Base-by-base conservation (phyloP, 2,329 filamentous ascomycete species). In the Xylogone sp. region DNA sequence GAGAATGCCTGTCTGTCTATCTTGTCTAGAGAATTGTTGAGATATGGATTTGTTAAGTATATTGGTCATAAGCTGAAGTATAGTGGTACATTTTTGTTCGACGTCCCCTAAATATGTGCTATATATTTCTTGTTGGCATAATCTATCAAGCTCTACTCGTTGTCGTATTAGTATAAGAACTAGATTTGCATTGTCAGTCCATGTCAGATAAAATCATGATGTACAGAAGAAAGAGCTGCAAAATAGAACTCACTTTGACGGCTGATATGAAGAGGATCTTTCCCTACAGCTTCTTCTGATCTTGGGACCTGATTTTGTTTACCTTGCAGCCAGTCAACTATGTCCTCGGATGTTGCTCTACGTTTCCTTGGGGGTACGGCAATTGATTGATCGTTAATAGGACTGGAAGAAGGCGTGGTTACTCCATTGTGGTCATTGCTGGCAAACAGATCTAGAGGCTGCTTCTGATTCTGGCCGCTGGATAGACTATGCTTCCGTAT, bases 1-100 rank as follows among this genome's bases (percentile, higher is more conserved):
- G 8, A 61, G 20, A 6, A 18, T 20, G 27, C 49, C 21, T 8
- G 29, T 52, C 42, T 54, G 50, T 18, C 12, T 39, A 18, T 39
- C n/a, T 9, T 18, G 34, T 7, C 4, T 18, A 5, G 13, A 16
- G 34, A 5, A 39, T 39, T 39, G 34, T 16, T 4, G 34, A 39
- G 34, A 39, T 4, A 39, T 39, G 13, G n/a, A 16, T 13, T 39
- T 39, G 10, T 39, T 13, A 16, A 39, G 8, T 18, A 39, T 18
- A 18, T 39, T 16, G 34, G 8, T 39, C 34, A 39, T 39, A 5
- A 39, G 13, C 13, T 6, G 8, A 5, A 39, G 34, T 16, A 39
- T 5, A 18, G 34, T 16, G 5, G 8, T 39, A 39, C 34, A 39
- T 5, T 39, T 39, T 5, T 18, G 34, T 16, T 39, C 34, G 5